These are phyloP conservation scores for Eutrema salsugineum DNA, from an alignment of 441 rosid genomes.

Conservation along the genomic window DNA sequence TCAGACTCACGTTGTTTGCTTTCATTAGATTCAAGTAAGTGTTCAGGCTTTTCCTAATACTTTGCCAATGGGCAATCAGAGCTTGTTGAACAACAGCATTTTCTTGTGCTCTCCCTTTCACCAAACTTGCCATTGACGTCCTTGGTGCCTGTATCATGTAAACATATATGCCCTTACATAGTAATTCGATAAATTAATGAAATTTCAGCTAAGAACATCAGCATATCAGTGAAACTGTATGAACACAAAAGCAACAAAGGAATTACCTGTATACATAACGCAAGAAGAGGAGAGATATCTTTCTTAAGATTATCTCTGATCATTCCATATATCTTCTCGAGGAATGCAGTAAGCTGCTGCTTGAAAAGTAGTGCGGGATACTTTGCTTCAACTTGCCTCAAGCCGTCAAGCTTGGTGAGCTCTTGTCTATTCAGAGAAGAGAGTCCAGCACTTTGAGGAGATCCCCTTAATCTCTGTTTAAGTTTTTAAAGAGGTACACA, in stretches of 20 bases:
- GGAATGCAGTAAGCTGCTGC: conserved; percentile 92
- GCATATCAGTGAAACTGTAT: too few relatives aligned
- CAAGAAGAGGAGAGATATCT: conserved; percentile 87
- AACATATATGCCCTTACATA: neutral
- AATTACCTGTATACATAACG: conserved; percentile 78
- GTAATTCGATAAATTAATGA: neutral
- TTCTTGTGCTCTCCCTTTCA: conserved; percentile 96
- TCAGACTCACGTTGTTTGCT: conserved; percentile 67
- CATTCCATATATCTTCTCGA: conserved; percentile 94
- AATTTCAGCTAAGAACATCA: too few relatives aligned
- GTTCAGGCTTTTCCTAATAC: conserved; percentile 84
- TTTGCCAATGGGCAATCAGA: conserved; percentile 96
- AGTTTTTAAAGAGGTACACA: neutral
- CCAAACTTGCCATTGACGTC: conserved; percentile 84
- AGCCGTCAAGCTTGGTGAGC: conserved; percentile 77
- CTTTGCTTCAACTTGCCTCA: conserved; percentile 93
- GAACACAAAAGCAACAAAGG: neutral
- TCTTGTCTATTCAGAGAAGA: conserved; percentile 77
- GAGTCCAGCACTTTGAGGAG: conserved; percentile 34
- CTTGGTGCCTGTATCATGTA: conserved; percentile 83
- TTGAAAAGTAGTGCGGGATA: conserved; percentile 89
- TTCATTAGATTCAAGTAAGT: conserved; percentile 74
- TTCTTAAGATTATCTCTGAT: conserved; percentile 87
- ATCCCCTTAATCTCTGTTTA: too few relatives aligned
- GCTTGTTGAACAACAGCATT: conserved; percentile 97